Evolutionary conservation across 441 rosid genomes (phyloP), one percentile per base, ranked within the genome.

Genomic region (Biscutella auriculata): DNA sequence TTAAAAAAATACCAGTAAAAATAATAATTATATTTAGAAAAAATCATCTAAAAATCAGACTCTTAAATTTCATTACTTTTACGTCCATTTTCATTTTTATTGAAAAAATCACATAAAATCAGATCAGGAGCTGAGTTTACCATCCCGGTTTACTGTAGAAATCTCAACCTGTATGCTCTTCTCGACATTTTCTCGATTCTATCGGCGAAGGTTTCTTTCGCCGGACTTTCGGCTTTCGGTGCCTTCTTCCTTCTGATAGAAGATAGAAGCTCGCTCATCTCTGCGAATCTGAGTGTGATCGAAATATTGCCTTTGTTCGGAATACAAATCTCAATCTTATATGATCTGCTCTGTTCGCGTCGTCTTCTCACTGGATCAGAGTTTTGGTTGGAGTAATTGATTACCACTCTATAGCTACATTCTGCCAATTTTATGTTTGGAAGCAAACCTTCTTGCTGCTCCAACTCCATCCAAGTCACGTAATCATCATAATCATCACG

Each of bases 341-440:
- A 13, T 46, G 66, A 66, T 66, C 66, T 53, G 19, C 8, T 5
- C 43, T 61, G 53, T 67, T 16, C 7, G 27, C 62, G 39, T 53
- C 57, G 19, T 60, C 51, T 67, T 16, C 62, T 40, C 40, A 14
- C 46, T 33, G 34, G 71, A 60, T 67, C 66, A 60, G 66, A 45
- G 48, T 53, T 52, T 60, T 9, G 10, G 6, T 44, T 9, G 5
- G 58, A 36, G 56, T 45, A 33, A 66, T 28, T 36, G 61, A 26
- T 34, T 28, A 21, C 30, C 46, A 30, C 32, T 48, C 26, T 4
- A 15, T 4, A 15, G 37, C 36, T 47, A 26, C 64, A 16, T 35
- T 46, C 56, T 27, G 5, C 54, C 55, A 15, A 36, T 47, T 60
- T 17, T 6, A 29, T 47, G 32, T 15, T 33, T 46, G 54, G n/a